phyloP scores from a whole-genome alignment of 768 basidiomycete species.

The Suillus hirtellus region DNA sequence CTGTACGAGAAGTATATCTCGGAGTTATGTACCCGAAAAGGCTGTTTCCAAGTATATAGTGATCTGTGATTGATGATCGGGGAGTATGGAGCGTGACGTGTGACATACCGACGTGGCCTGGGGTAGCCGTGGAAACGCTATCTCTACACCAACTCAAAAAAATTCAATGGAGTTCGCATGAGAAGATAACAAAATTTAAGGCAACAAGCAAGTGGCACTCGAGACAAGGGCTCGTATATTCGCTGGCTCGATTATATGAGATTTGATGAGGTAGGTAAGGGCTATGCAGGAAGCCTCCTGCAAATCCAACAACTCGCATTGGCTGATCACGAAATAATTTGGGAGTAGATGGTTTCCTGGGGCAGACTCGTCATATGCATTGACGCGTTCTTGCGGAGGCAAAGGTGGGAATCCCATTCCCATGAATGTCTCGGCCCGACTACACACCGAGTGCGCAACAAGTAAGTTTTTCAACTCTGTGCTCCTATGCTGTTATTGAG shows the following conservation, averaged over 20 bases:
- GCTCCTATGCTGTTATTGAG: conserved; percentile 22
- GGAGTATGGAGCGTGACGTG: background rate
- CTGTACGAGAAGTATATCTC: background rate
- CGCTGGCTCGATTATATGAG: background rate
- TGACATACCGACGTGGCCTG: background rate
- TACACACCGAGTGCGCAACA: background rate
- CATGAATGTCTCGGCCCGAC: conserved; percentile 4
- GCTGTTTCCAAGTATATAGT: background rate
- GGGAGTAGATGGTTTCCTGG: conserved; percentile 36
- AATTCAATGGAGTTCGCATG: background rate
- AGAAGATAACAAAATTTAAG: background rate
- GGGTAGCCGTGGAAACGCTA: background rate
- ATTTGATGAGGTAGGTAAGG: conserved; percentile 9
- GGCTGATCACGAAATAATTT: conserved; percentile 48
- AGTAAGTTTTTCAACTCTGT: background rate
- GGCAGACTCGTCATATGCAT: conserved; percentile 25
- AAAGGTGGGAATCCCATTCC: background rate
- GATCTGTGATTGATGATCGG: background rate
- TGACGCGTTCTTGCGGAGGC: background rate
- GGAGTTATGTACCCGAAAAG: background rate
- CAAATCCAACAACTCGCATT: conserved; percentile 46
- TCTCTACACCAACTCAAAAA: background rate
- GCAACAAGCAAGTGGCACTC: too few species aligned
- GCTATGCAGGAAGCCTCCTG: conserved; percentile 44
- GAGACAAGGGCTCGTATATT: too few species aligned